phyloP scores from a whole-genome alignment of 768 basidiomycete species.

The Russula virescens region DNA sequence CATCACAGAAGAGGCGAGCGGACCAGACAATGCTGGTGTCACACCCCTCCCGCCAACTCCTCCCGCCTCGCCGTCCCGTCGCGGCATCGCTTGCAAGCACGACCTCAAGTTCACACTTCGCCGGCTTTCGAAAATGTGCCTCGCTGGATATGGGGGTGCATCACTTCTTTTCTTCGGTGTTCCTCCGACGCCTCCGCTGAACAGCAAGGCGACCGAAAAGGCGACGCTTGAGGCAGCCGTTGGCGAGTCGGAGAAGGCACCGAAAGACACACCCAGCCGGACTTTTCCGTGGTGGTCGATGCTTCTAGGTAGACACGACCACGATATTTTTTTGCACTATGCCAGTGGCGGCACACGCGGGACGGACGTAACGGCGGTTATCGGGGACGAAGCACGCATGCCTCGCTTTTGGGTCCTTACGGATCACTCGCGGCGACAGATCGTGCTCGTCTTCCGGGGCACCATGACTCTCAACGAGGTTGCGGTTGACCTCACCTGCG shows the following conservation, averaged over 20 bases:
- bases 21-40: conserved; percentile 31
- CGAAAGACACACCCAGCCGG: conserved; percentile 3
- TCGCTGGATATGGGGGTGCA: conserved; percentile 82
- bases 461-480: conserved; percentile 87
- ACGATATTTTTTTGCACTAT: conserved; percentile 73
- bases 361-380: conserved; percentile 38
- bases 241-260: conserved; percentile 55
- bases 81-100: conserved; percentile 31
- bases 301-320: conserved; percentile 71
- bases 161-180: conserved; percentile 78
- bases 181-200: conserved; percentile 28
- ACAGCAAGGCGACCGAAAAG: conserved; percentile 44
- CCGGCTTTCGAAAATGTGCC: conserved; percentile 73
- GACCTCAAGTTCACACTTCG: conserved; percentile 68
- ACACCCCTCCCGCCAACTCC: conserved; percentile 25
- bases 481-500: conserved; percentile 80
- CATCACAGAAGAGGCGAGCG: conserved; percentile 53
- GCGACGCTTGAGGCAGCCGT: conserved; percentile 58
- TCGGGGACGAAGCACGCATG: conserved; percentile 65
- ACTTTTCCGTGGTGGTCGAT: conserved; percentile 80
- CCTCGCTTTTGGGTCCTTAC: conserved; percentile 85
- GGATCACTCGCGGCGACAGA: conserved; percentile 65
- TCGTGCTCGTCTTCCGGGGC: conserved; percentile 60
- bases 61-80: conserved; percentile 21
- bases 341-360: conserved; percentile 28